Percentiles rank a stretch among this genome's conserved stretches.
These are phyloP conservation scores for Beta vulgaris DNA, from an alignment of 148 eudicot genomes.

Conservation along the genomic window DNA sequence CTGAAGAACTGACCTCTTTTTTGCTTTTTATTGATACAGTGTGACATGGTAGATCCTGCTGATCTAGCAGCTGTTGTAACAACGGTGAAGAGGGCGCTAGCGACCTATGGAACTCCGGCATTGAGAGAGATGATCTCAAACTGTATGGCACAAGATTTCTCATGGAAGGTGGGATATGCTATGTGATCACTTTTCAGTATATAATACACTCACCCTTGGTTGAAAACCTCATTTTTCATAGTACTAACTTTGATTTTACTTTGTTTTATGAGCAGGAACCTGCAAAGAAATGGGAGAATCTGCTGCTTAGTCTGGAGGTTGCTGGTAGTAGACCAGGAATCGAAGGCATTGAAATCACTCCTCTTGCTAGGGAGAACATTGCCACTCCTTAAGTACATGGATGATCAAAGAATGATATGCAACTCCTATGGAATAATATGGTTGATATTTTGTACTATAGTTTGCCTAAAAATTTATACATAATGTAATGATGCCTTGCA, in stretches of 20 bases:
- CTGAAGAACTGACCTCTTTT: background rate
- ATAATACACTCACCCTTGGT: background rate
- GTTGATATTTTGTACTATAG: background rate
- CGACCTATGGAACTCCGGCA: conserved; percentile 25
- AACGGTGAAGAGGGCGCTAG: conserved; percentile 33
- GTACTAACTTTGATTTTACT: background rate
- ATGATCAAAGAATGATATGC: background rate
- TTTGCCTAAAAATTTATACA: conserved; percentile 12
- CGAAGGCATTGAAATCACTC: conserved; percentile 28
- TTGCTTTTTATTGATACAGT: conserved; percentile 8
- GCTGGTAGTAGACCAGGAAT: conserved; percentile 28
- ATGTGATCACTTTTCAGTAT: background rate
- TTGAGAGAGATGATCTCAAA: conserved; percentile 33
- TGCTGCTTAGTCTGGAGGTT: conserved; percentile 32
- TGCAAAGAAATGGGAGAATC: conserved; percentile 40
- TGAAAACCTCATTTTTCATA: background rate
- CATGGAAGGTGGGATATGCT: conserved; percentile 28
- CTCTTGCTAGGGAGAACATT: conserved; percentile 38
- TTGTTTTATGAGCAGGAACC: conserved; percentile 28
- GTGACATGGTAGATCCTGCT: conserved; percentile 30
- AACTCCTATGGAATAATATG: background rate
- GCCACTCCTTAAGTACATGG: conserved; percentile 29
- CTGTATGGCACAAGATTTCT: conserved; percentile 45
- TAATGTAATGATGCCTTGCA: background rate
- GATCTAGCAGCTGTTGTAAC: conserved; percentile 32